phyloP scores from a whole-genome alignment of 306 rosid genomes.

The Trifolium repens region DNA sequence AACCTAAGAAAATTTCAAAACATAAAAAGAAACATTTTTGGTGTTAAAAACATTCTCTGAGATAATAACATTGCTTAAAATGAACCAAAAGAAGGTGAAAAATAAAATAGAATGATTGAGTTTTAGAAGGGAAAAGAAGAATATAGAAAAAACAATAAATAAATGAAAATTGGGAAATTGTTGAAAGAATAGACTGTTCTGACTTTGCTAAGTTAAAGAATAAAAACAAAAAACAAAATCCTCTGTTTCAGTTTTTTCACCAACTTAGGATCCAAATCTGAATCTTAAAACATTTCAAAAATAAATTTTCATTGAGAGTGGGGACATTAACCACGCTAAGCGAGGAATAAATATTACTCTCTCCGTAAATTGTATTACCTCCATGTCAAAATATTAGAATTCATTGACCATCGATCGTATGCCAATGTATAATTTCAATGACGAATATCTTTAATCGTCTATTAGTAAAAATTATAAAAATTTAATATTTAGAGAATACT shows the following conservation, averaged over 20 bases:
- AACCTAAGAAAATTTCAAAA: slow-evolving; percentile 19
- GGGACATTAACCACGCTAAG: slow-evolving; percentile 8
- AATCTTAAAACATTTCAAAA: slow-evolving; percentile 39
- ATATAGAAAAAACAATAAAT: slow-evolving; percentile 37
- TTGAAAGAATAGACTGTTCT: slow-evolving; percentile 41
- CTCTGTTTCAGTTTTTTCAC: slow-evolving; percentile 1
- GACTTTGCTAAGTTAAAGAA: slow-evolving; percentile 37
- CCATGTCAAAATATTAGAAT: too few species aligned
- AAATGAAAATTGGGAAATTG: slow-evolving; percentile 34
- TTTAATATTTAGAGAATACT: too few species aligned
- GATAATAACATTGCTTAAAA: slow-evolving; percentile 20
- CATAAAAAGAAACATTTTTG: slow-evolving; percentile 16
- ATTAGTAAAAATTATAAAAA: too few species aligned
- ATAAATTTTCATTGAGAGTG: neutral
- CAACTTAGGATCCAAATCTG: slow-evolving; percentile 50
- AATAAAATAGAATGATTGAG: slow-evolving; percentile 34
- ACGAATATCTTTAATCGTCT: too few species aligned
- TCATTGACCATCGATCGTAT: too few species aligned
- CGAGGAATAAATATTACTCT: neutral
- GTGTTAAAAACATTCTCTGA: slow-evolving; percentile 20
- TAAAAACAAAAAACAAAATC: slow-evolving; percentile 39
- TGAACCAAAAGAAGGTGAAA: neutral
- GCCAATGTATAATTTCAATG: too few species aligned
- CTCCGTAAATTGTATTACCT: too few species aligned
- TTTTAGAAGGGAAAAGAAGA: slow-evolving; percentile 20